Base-by-base conservation (phyloP, 768 basidiomycete genomes). In the Astraeus odoratus region DNA sequence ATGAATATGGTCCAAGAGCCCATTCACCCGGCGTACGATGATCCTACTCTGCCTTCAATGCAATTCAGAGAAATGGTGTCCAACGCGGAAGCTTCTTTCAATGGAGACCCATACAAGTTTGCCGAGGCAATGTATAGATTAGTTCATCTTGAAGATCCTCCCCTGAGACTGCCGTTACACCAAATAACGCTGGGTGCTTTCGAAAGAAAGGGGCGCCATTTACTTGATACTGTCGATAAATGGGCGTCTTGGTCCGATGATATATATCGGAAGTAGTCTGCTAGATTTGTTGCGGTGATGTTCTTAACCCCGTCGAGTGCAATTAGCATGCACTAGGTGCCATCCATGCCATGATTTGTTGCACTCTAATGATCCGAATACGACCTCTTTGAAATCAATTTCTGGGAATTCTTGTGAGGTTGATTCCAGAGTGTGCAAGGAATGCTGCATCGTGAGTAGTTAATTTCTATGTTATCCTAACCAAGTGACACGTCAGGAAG, bases 221-320 rank as follows among this genome's bases (percentile, higher is more conserved):
- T 37, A 20, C 16, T 57, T 10, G 52, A 59, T 30, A 34, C 42
- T 13, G 51, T 51, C 3, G 49, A 56, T 35, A 49, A 52, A 20
- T 53, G 42, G 48, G 51, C 48, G 31, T 42, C 45, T 22, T 58
- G 50, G 54, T 57, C 57, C 3, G 50, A 51, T 25, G 55, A 47
- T 22, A 22, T 54, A 13, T 47, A 48, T 36, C 23, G 48, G 9
- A 20, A 37, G n/a, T 16, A 44, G 8, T 44, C n/a, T n/a, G n/a
- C n/a, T n/a, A n/a, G n/a, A n/a, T n/a, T n/a, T n/a, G n/a, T n/a
- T n/a, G n/a, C n/a, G n/a, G n/a, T n/a, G n/a, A n/a, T n/a, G n/a
- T n/a, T n/a, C n/a, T n/a, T n/a, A n/a, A n/a, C n/a, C n/a, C n/a
- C n/a, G n/a, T n/a, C n/a, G n/a, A n/a, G n/a, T n/a, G n/a, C n/a